Evolutionary conservation across 805 yeast genomes (phyloP), one percentile per base, ranked within the genome.

Genomic region (Yamadazyma insecticola): DNA sequence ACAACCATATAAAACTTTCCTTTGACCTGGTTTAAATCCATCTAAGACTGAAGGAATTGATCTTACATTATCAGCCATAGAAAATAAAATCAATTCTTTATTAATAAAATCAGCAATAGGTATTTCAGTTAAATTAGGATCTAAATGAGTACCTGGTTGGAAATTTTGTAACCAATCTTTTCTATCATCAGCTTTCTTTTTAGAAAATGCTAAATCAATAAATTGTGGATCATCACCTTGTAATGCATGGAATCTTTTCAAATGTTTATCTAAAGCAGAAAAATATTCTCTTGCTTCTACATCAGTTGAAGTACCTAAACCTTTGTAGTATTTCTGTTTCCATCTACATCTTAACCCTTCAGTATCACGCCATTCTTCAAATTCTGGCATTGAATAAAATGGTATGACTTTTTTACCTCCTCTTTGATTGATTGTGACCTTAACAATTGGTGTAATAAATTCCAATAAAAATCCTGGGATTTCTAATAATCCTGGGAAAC

Each of bases 21-120:
- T 77, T 62, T 92, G 98, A 37, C 96, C 95, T 1, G 98, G 98
- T 57, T 92, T 92, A 43, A 92, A 76, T 1, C 98, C 98, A 63
- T 92, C 98, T 48, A 90, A 63, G 1, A 87, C 84, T 6, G 88
- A 84, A 1, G 98, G 98, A 50, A 92, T 87, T 0, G 97, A 92
- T 56, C 98, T 77, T 28, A 89, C 75, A 48, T 92, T 89, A 60
- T 92, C 98, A 3, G 97, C 97, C 85, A 92, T 82, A 12, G 96
- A 87, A 55, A 90, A 94, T 26, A 92, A 66, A 56, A 94, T 92
- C 48, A 92, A 72, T 55, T 92, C 98, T 53, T 92, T 87, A 60
- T 92, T 89, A 55, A 92, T 90, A 51, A 92, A 92, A 34, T 90
- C 96, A 36, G 87, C 72, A 40, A 92, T 90, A 2, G 97, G 97